Base-by-base conservation (phyloP, 2,329 filamentous ascomycete genomes). In the Fusarium sp. region DNA sequence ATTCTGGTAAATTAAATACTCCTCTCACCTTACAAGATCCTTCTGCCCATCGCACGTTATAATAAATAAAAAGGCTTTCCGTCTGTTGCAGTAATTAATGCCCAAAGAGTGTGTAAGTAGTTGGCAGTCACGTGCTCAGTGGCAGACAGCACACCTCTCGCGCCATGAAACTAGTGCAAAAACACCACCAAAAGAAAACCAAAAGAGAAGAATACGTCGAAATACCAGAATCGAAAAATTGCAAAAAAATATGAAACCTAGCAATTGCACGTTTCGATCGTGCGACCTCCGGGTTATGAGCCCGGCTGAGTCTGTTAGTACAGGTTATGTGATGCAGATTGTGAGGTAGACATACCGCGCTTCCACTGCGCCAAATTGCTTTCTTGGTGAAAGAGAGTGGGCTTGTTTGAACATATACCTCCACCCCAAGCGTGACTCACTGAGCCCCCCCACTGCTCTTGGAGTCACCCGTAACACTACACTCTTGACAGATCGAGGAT, bases 331-430 rank as follows among this genome's bases (percentile, higher is more conserved):
- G 44, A 20, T 46, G 27, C 44, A 46, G 44, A 46, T 20, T 29
- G 27, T 46, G 18, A 29, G 25, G 29, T n/a, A 29, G 18, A 46
- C 44, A 49, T 49, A 49, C 46, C 46, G 46, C 46, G 46, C 46
- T 50, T 50, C 46, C 46, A 50, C 47, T 50, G 47, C 47, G 47
- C 47, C 47, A 47, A 47, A 47, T 50, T 50, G 47, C 47, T 50
- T 50, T 50, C 46, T 35, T 50, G 46, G 46, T 50, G 46, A 35
- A 10, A 50, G n/a, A 13, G 31, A 3, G 22, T 20, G 9, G 47
- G 33, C 47, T 36, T 52, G 36, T 36, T 36, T 27, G 17, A 20
- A 4, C 13, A 36, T 36, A 52, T 52, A 52, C 9, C 47, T 36
- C 47, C 31, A 36, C 47, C 12, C 36, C 13, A 4, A 20, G 12